Base-by-base conservation (phyloP, 805 yeast genomes). In the Torulaspora maleeae region DNA sequence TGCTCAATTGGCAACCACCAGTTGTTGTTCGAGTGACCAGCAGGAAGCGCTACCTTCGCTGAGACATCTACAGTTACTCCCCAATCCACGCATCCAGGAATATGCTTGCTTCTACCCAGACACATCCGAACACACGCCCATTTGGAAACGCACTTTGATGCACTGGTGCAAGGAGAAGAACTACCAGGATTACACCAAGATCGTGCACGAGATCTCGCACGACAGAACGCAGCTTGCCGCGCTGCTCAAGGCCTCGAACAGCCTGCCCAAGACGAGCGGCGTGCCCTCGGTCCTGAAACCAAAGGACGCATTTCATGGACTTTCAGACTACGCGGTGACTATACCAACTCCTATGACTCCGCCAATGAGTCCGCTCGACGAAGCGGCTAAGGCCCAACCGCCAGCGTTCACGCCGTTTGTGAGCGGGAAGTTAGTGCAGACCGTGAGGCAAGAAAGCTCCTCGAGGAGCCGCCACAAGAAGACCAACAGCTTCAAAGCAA, bases 401-500 rank as follows among this genome's bases (percentile, higher is more conserved):
- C 48, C 13, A 19, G 45, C 45, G 9, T 60, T 59, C 38, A 60
- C 58, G 32, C 59, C 64, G 3, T 47, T 58, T 15, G 43, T 61
- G 17, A 61, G 64, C 36, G 55, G 54, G 13, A 58, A 59, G 30
- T 43, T 66, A 42, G 58, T 66, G 16, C 61, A 63, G 49, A 45
- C 56, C 5, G 63, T 63, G n/a, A 63, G 58, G 43, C 44, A 45
- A 36, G 54, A 52, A 38, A 45, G 35, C 17, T 12, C 27, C 13
- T n/a, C 36, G 13, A 24, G 27, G 11, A 33, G 39, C 20, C 43
- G 55, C 20, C 70, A 66, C 45, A 64, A 59, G 47, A 66, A 66
- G 43, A 62, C 67, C 2, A 64, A 64, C 45, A 63, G 68, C 39
- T 66, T 64, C 43, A 66, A 64, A 49, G 69, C 69, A 2, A 48